Conservation (phyloP, 495 filamentous ascomycete species). For the Astrothelium macrocarpum region DNA sequence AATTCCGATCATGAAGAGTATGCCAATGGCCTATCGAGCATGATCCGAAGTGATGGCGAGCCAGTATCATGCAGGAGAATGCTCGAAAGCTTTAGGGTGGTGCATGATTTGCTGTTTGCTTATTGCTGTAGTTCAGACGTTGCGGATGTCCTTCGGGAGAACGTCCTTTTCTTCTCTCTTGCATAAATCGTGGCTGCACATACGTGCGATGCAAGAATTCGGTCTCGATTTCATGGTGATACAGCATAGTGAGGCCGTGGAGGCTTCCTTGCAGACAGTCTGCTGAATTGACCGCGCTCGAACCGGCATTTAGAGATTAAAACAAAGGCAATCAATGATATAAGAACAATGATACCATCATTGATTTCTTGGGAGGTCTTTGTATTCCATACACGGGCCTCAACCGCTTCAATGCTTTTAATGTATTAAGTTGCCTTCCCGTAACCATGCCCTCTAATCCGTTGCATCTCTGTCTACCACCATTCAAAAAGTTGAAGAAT, state of each 20-base stretch:
- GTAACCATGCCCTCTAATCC: background rate
- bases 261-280: background rate
- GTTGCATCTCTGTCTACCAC: background rate
- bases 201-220: background rate
- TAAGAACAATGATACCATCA: background rate
- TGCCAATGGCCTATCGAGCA: no score
- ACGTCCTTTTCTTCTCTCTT: background rate
- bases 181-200: background rate
- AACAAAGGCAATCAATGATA: background rate
- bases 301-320: background rate
- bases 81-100: no score
- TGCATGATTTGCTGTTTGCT: no score
- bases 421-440: background rate
- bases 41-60: no score
- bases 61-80: no score
- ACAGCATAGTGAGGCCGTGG: background rate
- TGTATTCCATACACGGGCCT: background rate
- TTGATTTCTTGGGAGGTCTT: no score
- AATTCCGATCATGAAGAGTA: no score
- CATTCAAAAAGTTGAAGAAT: background rate
- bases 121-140: no score
- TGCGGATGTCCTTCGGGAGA: background rate
- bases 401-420: background rate
- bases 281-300: background rate
- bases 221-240: background rate